Conservation (phyloP, 164 flowering plant species). For the Brasenia schreberi region DNA sequence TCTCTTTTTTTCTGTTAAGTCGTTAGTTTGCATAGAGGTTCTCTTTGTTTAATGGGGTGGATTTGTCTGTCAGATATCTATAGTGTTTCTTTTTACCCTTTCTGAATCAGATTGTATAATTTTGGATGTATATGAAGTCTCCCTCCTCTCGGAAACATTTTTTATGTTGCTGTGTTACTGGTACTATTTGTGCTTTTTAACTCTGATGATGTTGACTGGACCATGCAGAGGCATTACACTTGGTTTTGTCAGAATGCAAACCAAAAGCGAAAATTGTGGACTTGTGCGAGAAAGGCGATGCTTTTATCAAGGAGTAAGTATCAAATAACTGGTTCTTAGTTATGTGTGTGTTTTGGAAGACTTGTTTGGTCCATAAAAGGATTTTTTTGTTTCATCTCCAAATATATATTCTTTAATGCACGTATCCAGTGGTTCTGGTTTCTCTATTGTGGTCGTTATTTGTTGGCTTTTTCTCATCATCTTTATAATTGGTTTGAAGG, state of each 20-base stretch:
- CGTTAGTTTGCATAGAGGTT: not conserved
- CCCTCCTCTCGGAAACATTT: not conserved
- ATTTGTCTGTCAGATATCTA: not conserved
- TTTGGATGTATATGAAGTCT: not conserved
- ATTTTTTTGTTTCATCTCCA: not conserved
- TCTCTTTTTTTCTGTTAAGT: not conserved
- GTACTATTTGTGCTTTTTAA: too few relatives aligned
- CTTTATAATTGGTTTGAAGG: not conserved
- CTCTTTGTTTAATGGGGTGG: not conserved
- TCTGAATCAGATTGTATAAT: not conserved
- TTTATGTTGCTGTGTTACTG: not conserved
- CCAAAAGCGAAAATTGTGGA: conserved; percentile 81
- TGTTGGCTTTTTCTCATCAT: not conserved
- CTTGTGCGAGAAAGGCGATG: conserved; percentile 78
- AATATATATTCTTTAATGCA: not conserved
- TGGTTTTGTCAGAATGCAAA: conserved; percentile 68
- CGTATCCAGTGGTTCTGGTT: not conserved
- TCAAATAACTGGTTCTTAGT: too few relatives aligned
- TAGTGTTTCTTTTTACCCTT: too few relatives aligned
- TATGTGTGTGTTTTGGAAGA: too few relatives aligned
- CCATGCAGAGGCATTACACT: conserved; percentile 75
- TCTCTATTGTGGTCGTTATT: too few relatives aligned
- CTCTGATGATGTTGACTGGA: not conserved
- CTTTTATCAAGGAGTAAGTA: conserved; percentile 70
- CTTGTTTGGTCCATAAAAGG: too few relatives aligned